Evolutionary conservation across 352 stramenopile genomes (phyloP).

Genomic region (Heterotrichella gracilis): DNA sequence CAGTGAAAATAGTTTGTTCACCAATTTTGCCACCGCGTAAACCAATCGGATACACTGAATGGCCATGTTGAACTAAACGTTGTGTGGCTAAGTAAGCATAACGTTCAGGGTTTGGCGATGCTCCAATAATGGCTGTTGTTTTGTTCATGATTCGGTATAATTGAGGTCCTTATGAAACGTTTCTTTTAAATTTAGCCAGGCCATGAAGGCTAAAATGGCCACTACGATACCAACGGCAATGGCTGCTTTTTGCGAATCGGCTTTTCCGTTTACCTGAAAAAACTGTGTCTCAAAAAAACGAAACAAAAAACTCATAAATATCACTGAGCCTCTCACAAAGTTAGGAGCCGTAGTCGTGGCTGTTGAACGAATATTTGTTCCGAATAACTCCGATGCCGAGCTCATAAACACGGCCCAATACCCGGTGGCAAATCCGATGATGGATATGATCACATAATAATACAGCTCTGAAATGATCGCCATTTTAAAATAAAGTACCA

Average conservation of each 20-base stretch:
- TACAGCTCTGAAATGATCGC: neutral
- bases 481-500: constrained; percentile 4
- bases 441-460: constrained; percentile 5
- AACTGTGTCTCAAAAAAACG: neutral
- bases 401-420: constrained; percentile 2
- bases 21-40: neutral
- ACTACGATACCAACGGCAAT: neutral
- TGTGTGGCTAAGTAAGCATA: neutral
- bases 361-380: neutral
- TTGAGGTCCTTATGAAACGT: constrained; percentile 1
- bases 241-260: neutral
- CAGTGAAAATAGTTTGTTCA: neutral
- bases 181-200: neutral
- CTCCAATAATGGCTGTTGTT: neutral
- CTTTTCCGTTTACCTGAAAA: neutral
- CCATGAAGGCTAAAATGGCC: neutral
- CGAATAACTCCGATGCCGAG: neutral
- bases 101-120: neutral
- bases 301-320: constrained; percentile 1
- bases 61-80: neutral
- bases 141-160: constrained; percentile 4
- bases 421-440: neutral
- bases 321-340: neutral
- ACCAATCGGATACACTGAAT: neutral
- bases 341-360: neutral